Evolutionary conservation across 139 green algal species (phyloP).

Genomic region (Mesostigma viride): DNA sequence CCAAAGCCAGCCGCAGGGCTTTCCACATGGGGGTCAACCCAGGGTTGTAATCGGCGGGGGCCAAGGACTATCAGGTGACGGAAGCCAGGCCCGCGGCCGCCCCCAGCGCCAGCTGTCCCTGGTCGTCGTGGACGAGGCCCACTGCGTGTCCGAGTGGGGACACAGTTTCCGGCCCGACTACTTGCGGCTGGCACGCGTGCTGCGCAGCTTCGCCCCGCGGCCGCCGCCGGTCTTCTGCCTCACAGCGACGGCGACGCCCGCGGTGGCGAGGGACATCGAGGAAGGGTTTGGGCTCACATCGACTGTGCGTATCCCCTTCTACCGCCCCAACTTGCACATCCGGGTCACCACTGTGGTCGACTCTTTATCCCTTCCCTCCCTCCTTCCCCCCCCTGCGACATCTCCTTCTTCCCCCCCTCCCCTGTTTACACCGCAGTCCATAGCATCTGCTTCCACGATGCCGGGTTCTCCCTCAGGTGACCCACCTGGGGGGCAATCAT

Average conservation of each 20-base stretch:
- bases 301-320: too few species aligned
- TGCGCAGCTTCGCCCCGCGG: background rate
- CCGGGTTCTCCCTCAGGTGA: too few species aligned
- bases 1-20: too few species aligned
- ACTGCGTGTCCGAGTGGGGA: conserved; percentile 89
- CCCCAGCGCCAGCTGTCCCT: background rate
- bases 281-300: background rate
- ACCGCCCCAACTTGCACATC: too few species aligned
- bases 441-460: too few species aligned
- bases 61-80: background rate
- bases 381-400: too few species aligned
- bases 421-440: too few species aligned
- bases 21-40: background rate
- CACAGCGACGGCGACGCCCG: conserved; percentile 60
- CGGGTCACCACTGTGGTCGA: too few species aligned
- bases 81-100: too few species aligned
- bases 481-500: too few species aligned
- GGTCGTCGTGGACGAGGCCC: conserved; percentile 73
- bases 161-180: conserved; percentile 82
- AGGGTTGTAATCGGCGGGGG: background rate
- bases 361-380: too few species aligned
- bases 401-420: too few species aligned
- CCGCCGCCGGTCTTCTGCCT: conserved; percentile 64
- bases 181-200: conserved; percentile 25
- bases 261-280: background rate